These are phyloP conservation scores for Papiliotrema flavescens DNA, from an alignment of 1,284 basidiomycete genomes.

Conservation along the genomic window DNA sequence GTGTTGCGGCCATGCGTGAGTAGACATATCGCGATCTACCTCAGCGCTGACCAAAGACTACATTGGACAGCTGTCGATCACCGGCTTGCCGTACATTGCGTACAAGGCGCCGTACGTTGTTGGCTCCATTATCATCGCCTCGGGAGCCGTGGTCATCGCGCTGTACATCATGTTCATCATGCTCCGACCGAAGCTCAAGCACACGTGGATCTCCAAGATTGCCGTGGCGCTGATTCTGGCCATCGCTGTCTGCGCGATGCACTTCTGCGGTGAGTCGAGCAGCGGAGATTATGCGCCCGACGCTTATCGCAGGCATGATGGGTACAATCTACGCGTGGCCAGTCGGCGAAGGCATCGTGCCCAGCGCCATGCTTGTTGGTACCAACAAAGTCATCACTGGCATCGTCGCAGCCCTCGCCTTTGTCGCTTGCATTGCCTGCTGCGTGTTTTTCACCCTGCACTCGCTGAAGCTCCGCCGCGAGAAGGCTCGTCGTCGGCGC, in stretches of 20 bases:
- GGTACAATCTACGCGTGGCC: slow-evolving; percentile 45
- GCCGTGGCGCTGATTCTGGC: slow-evolving; percentile 49
- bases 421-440: slow-evolving; percentile 48
- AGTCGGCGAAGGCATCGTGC: slow-evolving; percentile 14
- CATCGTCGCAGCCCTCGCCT: slow-evolving; percentile 49
- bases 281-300: too few relatives aligned
- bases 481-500: slow-evolving; percentile 45
- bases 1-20: slow-evolving; percentile 52
- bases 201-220: slow-evolving; percentile 49
- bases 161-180: slow-evolving; percentile 54
- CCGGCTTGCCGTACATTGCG: slow-evolving; percentile 47
- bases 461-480: slow-evolving; percentile 39
- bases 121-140: slow-evolving; percentile 50
- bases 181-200: slow-evolving; percentile 51
- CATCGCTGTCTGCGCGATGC: slow-evolving; percentile 48
- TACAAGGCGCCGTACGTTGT: slow-evolving; percentile 48
- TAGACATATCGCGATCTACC: slow-evolving; percentile 11
- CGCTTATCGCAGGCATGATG: slow-evolving; percentile 30
- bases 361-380: slow-evolving; percentile 22
- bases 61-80: slow-evolving; percentile 52
- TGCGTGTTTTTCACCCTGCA: slow-evolving; percentile 46
- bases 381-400: slow-evolving; percentile 47
- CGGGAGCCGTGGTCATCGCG: slow-evolving; percentile 47
- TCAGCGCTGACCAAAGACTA: slow-evolving; percentile 40
- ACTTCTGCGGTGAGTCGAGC: slow-evolving; percentile 37